Base-by-base conservation (phyloP, 73 alveolate genomes). In the Loxodes magnus region DNA sequence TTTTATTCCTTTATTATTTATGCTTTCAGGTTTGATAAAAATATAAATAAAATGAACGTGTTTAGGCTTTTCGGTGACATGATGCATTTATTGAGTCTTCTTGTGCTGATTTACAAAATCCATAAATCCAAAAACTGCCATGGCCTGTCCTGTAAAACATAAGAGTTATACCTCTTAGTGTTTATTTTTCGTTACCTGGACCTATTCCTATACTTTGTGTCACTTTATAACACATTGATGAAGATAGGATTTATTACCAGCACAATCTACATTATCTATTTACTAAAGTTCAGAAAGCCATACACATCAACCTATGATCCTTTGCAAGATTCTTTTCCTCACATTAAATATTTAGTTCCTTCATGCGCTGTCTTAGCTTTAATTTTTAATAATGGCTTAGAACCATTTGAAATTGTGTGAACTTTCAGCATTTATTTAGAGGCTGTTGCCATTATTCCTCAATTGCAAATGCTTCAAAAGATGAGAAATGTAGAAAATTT, bases 361-460 rank as follows among this genome's bases (percentile, higher is more conserved):
- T 87, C 90, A 26, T 94, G 94, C 9, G 26, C 71, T 4, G 75
- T 90, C 24, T 42, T 87, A 48, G 84, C 96, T 23, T 29, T 82
- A 0, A 23, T 87, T 1, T 57, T 87, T 51, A 67, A 90, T 54
- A 63, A 77, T 22, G 86, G 78, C 37, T 77, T 57, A 24, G 35
- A 70, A 12, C 30, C 65, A 12, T 68, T 86, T 68, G 98, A 89
- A 42, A 61, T 90, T 43, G 44, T 71, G 10, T 90, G 96, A 94
- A 77, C 90, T 43, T 90, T 66, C 54, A 56, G 88, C 26, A 44
- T 82, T 15, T 90, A 94, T 94, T 67, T 87, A 14, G 98, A 90
- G 62, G 65, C 94, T 19, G 75, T 90, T 30, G 96, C 98, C 41
- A 75, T 86, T 46, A 69, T 90, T 19, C 98, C 98, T 16, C 84